These are phyloP conservation scores for Pseudogymnoascus sp. DNA, from an alignment of 2,329 filamentous ascomycete species.

Conservation along the genomic window DNA sequence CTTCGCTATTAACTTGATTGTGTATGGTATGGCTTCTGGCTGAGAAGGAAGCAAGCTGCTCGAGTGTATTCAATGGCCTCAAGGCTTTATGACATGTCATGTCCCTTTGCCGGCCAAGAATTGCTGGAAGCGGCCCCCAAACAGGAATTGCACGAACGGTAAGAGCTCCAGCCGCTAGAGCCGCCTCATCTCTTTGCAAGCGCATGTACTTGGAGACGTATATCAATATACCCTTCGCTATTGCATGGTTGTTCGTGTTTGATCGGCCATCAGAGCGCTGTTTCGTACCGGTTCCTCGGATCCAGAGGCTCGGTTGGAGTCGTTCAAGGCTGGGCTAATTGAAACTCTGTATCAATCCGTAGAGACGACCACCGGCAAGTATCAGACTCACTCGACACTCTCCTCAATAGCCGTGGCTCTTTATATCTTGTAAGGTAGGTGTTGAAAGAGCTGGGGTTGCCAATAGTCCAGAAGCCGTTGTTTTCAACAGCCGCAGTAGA, in stretches of 20 bases:
- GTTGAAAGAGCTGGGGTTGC: background rate
- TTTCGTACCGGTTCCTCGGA: background rate
- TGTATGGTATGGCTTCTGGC: background rate
- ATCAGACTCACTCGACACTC: background rate
- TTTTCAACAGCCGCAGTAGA: background rate
- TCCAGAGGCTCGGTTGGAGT: background rate
- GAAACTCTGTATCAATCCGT: background rate
- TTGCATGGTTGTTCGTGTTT: constrained; percentile 1
- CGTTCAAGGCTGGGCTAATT: background rate
- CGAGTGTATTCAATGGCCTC: background rate
- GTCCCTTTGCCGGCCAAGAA: background rate
- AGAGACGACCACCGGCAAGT: background rate
- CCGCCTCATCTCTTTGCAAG: background rate
- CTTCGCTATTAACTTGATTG: background rate
- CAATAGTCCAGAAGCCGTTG: background rate
- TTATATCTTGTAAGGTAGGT: background rate
- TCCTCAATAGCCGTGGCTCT: background rate
- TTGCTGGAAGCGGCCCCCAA: background rate
- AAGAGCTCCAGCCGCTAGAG: background rate
- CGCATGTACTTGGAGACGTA: background rate
- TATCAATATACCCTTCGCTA: background rate
- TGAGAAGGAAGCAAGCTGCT: background rate
- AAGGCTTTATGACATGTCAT: background rate
- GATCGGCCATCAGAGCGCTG: background rate
- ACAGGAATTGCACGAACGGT: background rate